Percentiles rank a stretch among this genome's conserved stretches.
These are phyloP conservation scores for Terana coerulea DNA, from an alignment of 768 basidiomycete species.

Conservation along the genomic window DNA sequence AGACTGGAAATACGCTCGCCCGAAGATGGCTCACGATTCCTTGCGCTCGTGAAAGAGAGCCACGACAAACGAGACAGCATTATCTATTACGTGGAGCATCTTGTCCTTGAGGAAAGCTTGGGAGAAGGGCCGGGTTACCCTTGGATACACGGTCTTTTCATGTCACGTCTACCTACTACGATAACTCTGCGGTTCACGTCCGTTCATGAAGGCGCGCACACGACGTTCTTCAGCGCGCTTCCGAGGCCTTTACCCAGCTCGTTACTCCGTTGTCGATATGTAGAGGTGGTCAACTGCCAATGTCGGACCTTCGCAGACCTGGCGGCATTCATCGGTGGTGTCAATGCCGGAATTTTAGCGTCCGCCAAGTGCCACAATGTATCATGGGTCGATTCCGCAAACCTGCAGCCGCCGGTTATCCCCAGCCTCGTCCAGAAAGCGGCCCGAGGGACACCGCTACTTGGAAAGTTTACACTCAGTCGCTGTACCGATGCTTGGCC, in stretches of 20 bases:
- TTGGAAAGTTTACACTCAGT: background rate
- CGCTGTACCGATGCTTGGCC: background rate
- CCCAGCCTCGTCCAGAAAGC: too few relatives aligned
- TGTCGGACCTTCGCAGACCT: background rate
- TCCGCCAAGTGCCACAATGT: background rate
- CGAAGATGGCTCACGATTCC: background rate
- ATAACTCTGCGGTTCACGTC: background rate
- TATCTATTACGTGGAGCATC: background rate
- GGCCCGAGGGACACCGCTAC: background rate
- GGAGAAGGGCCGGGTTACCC: background rate
- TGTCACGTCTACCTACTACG: background rate
- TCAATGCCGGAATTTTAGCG: background rate
- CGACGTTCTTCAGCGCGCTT: background rate
- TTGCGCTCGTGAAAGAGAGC: background rate
- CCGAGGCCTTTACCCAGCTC: too few relatives aligned
- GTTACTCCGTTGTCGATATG: too few relatives aligned
- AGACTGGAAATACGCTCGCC: background rate
- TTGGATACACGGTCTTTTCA: too few relatives aligned
- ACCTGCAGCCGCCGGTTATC: background rate
- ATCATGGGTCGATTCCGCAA: background rate
- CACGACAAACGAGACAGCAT: background rate
- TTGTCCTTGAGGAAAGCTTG: background rate
- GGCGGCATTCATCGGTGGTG: background rate
- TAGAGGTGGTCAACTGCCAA: too few relatives aligned
- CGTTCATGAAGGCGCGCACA: background rate